Evolutionary conservation across 352 stramenopile species (phyloP).

Genomic region (Globisporangium cystogenes): DNA sequence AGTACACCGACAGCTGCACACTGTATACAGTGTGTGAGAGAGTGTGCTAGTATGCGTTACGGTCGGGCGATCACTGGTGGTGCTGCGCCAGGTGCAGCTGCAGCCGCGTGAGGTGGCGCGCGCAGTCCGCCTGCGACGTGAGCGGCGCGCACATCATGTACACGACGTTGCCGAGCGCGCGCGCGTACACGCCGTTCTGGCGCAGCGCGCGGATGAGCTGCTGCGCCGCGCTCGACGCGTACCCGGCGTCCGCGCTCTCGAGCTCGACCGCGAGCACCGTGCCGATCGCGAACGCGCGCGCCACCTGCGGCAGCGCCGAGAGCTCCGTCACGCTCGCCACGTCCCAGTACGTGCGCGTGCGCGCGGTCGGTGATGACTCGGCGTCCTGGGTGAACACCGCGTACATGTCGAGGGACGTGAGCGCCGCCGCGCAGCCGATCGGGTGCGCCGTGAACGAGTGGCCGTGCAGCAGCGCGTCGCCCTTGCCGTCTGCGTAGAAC

Average conservation of each 20-base stretch:
- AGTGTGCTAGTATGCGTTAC: neutral
- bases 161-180: conserved; percentile 74
- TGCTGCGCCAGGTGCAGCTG: conserved; percentile 33
- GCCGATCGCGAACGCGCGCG: conserved; percentile 66
- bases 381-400: conserved; percentile 40
- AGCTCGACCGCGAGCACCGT: conserved; percentile 79
- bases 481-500: conserved; percentile 87
- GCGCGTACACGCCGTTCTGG: conserved; percentile 66
- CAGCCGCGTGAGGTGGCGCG: conserved; percentile 46
- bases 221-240: conserved; percentile 59
- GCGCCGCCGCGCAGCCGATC: conserved; percentile 81
- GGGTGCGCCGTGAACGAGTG: conserved; percentile 93
- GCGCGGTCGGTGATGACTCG: neutral
- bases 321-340: conserved; percentile 32
- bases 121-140: conserved; percentile 56
- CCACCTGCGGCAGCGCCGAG: conserved; percentile 43
- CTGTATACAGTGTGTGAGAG: neutral
- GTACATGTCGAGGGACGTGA: conserved; percentile 89
- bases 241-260: conserved; percentile 45
- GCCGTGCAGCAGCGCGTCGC: conserved; percentile 84
- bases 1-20: neutral
- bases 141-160: conserved; percentile 86
- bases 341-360: conserved; percentile 56
- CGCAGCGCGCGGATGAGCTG: conserved; percentile 58
- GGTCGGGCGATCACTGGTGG: conserved; percentile 2